Percentiles rank a stretch among this genome's conserved stretches.
Conservation (phyloP, 2,329 filamentous ascomycete species). For the Penicillium palitans region DNA sequence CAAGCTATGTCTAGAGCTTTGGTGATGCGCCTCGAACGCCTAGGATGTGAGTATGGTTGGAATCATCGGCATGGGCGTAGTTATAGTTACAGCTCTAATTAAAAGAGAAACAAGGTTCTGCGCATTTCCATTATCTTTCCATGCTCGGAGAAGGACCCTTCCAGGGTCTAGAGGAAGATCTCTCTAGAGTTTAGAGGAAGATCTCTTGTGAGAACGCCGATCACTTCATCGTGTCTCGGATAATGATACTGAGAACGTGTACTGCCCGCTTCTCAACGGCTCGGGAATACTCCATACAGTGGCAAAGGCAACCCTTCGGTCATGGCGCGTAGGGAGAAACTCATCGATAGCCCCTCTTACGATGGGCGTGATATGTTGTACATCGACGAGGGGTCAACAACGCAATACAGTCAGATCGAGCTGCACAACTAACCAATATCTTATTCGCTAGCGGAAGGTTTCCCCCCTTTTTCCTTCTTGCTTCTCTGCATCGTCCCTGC, state of each 20-base stretch:
- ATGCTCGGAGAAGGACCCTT: not conserved
- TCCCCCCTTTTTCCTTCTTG: not conserved
- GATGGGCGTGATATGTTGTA: not conserved
- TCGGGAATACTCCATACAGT: not conserved
- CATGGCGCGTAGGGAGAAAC: not conserved
- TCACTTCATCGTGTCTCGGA: not conserved
- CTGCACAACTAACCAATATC: not conserved
- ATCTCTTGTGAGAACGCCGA: not conserved
- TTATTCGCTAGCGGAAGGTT: not conserved
- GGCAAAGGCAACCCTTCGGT: not conserved
- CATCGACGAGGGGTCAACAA: not conserved
- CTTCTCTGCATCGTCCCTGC: conserved; percentile 11
- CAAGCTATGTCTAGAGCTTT: conserved; percentile 4
- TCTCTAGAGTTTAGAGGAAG: not conserved
- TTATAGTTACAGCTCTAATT: not conserved
- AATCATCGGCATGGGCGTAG: not conserved
- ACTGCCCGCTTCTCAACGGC: not conserved
- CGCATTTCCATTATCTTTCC: not conserved
- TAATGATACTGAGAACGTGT: not conserved
- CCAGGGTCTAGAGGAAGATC: not conserved
- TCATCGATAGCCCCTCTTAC: not conserved
- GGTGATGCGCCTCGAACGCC: not conserved
- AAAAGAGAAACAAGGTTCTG: not conserved
- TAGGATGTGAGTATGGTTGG: not conserved
- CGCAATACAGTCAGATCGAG: conserved; percentile 4